Percentiles rank a stretch among this genome's conserved stretches.
These are phyloP conservation scores for Cylindrotheca closterium DNA, from an alignment of 108 stramenopile genomes.

Conservation along the genomic window DNA sequence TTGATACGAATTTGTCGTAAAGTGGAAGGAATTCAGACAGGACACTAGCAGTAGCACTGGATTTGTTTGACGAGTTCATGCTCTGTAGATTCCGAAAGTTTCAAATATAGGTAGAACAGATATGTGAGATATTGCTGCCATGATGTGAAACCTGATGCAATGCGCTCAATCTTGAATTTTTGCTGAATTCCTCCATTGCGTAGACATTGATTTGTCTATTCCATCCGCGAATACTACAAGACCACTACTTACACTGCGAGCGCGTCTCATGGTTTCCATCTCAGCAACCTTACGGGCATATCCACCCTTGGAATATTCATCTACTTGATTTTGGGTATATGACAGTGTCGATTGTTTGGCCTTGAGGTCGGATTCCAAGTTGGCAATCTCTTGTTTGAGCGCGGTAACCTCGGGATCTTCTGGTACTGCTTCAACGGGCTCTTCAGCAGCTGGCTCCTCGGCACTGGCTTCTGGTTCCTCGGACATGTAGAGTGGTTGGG, in stretches of 20 bases:
- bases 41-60: slow-evolving; percentile 44
- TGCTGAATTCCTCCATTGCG: too few species aligned
- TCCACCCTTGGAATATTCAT: slow-evolving; percentile 70
- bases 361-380: slow-evolving; percentile 57
- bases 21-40: slow-evolving; percentile 63
- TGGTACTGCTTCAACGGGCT: slow-evolving; percentile 10
- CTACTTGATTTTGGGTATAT: slow-evolving; percentile 45
- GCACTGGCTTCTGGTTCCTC: not conserved
- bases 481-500: slow-evolving; percentile 1
- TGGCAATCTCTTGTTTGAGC: slow-evolving; percentile 64
- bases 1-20: slow-evolving; percentile 51
- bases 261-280: slow-evolving; percentile 74
- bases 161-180: too few species aligned
- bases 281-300: slow-evolving; percentile 81
- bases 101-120: not conserved
- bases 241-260: slow-evolving; percentile 50
- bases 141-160: not conserved
- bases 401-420: slow-evolving; percentile 59
- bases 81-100: slow-evolving; percentile 23
- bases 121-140: not conserved
- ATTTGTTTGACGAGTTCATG: slow-evolving; percentile 42
- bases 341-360: slow-evolving; percentile 45
- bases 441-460: slow-evolving; percentile 5
- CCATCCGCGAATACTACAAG: not conserved
- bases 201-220: not conserved